phyloP scores from a whole-genome alignment of 352 stramenopile genomes.

The Globisporangium heterothallicum region DNA sequence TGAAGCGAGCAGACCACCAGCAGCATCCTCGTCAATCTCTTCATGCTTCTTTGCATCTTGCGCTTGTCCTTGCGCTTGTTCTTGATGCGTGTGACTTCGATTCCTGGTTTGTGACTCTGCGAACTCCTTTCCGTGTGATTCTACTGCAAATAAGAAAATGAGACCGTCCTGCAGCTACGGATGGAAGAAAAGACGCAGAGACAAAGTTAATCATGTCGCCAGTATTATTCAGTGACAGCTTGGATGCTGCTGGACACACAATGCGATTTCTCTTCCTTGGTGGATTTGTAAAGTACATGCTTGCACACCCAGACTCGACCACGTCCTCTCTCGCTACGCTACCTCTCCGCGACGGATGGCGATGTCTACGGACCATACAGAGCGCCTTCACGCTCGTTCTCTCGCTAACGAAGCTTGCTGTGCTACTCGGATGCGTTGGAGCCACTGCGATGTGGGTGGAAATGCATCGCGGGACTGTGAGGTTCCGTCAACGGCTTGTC shows the following conservation, averaged over 20 bases:
- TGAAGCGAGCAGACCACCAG: constrained; percentile 5
- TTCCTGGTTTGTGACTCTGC: too few species aligned
- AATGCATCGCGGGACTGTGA: constrained; percentile 37
- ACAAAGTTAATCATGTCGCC: constrained; percentile 13
- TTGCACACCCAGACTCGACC: neutral
- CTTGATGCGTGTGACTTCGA: too few species aligned
- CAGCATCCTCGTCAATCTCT: constrained; percentile 2
- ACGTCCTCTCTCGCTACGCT: neutral
- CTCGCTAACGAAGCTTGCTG: neutral
- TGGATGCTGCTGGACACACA: neutral
- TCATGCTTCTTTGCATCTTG: too few species aligned
- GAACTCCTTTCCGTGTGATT: neutral
- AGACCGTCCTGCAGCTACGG: constrained; percentile 12
- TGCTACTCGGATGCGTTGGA: constrained; percentile 4
- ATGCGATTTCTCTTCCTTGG: neutral
- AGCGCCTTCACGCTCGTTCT: constrained; percentile 7
- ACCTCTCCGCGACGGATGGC: neutral
- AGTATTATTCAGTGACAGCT: constrained; percentile 7
- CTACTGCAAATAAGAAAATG: constrained; percentile 24
- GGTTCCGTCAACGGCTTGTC: constrained; percentile 46
- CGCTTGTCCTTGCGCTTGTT: too few species aligned
- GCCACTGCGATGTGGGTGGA: constrained; percentile 14
- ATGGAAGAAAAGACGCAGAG: too few species aligned
- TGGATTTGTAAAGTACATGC: constrained; percentile 4
- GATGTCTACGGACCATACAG: neutral